Base-by-base conservation (phyloP, 768 basidiomycete species). In the Suillus alpinus region DNA sequence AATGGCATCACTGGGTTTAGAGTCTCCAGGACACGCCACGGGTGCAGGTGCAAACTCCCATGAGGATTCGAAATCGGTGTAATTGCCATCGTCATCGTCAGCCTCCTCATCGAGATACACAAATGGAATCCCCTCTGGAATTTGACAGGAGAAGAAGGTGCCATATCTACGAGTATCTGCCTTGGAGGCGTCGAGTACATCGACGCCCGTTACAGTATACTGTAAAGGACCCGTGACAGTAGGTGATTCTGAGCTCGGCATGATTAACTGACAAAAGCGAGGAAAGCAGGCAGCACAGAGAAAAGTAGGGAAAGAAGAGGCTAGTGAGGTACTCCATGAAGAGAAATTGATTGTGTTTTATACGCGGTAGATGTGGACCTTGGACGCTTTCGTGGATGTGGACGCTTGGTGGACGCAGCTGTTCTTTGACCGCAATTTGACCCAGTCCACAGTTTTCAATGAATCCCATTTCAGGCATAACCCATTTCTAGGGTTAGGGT, bases 141-240 rank as follows among this genome's bases (percentile, higher is more conserved):
- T 47, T 18, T 70, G 63, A 6, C 47, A 23, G 44, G 65, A 55
- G 41, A 73, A 66, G 53, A 73, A 59, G 20, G 49, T 20, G 2
- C 63, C 73, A 41, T 70, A 73, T 40, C 73, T 70, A 37, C 73
- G 71, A 55, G 66, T 70, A 10, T 73, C 66, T 16, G 52, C 59
- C 13, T 57, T 58, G n/a, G n/a, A 6, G 20, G 49, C 46, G 6
- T 55, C 37, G 37, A 55, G 39, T 16, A 23, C 18, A 26, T 18
- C 18, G 26, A 26, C 5, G 37, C 1, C 14, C 6, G 44, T 36
- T 36, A 36, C 2, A 36, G 36, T 12, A n/a, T n/a, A 12, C 20
- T 44, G 18, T n/a, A 18, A 43, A 18, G 3, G 20, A 9, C 20
- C 20, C 18, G 23, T 12, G 16, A 29, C 23, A 40, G 53, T 39